Evolutionary conservation across 2,329 filamentous ascomycete genomes (phyloP).

Genomic region (Hypoxylon sp.): DNA sequence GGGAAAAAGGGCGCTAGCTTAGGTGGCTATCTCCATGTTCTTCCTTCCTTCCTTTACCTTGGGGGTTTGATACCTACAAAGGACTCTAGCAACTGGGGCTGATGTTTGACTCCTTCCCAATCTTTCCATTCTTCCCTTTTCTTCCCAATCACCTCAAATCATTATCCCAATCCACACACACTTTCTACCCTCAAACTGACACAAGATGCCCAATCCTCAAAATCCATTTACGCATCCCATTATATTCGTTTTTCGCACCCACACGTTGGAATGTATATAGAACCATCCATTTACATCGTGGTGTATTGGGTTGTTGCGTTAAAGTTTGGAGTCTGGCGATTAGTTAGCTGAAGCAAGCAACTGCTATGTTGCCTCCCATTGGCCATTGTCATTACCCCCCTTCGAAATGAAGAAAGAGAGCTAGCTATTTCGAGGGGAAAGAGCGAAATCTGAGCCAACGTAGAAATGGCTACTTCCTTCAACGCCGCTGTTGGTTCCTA

Average conservation of each 20-base stretch:
- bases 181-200: slow-evolving; percentile 1
- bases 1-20: slow-evolving; percentile 21
- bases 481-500: slow-evolving; percentile 21
- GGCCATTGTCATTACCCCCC: slow-evolving; percentile 18
- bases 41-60: slow-evolving; percentile 5
- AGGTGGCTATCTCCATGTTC: not conserved
- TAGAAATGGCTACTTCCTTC: slow-evolving; percentile 34
- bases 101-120: slow-evolving; percentile 10
- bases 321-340: slow-evolving; percentile 13
- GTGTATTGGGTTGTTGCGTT: slow-evolving; percentile 25
- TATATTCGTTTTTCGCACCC: not conserved
- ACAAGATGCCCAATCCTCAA: slow-evolving; percentile 19
- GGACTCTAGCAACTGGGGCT: slow-evolving; percentile 11
- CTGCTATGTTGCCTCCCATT: slow-evolving; percentile 21
- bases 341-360: slow-evolving; percentile 18
- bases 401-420: slow-evolving; percentile 18
- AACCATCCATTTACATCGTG: slow-evolving; percentile 17
- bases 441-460: slow-evolving; percentile 20
- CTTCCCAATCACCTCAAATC: not conserved
- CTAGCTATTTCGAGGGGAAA: slow-evolving; percentile 16
- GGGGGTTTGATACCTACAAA: slow-evolving; percentile 20
- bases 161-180: slow-evolving; percentile 1
- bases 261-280: slow-evolving; percentile 34
- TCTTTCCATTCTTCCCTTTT: too few species aligned
- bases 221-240: not conserved